Conservation (phyloP, 257 asterid species). For the Solanum pennellii region DNA sequence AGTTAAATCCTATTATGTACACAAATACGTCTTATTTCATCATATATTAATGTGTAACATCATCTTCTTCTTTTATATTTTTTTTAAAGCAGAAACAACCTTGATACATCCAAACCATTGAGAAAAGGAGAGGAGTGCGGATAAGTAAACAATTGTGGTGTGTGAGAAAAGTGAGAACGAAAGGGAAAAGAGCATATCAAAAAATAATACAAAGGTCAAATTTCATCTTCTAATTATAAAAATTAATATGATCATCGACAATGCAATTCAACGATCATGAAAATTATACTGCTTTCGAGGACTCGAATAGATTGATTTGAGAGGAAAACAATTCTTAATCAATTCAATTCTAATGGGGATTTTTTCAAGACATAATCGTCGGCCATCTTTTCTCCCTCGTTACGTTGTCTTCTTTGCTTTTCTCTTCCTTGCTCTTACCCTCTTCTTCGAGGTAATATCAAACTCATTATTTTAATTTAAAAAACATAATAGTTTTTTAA, state of each 20-base stretch:
- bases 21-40: not conserved
- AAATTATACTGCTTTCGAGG: not conserved
- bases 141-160: not conserved
- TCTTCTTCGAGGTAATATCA: constrained; percentile 30
- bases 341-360: constrained; percentile 27
- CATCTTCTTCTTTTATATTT: not conserved
- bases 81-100: not conserved
- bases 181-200: not conserved
- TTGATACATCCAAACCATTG: not conserved
- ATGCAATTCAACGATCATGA: not conserved
- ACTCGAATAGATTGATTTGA: not conserved
- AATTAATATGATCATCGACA: not conserved
- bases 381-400: constrained; percentile 26
- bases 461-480: not conserved
- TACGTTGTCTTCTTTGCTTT: constrained; percentile 14
- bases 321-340: not conserved
- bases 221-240: not conserved
- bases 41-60: not conserved
- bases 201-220: not conserved
- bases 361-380: constrained; percentile 6
- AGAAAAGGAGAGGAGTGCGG: constrained; percentile 20
- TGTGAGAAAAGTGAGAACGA: not conserved
- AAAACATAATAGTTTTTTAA: not conserved
- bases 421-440: constrained; percentile 19
- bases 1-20: not conserved